Base-by-base conservation (phyloP, 495 filamentous ascomycete genomes). In the Penicillium silybi region DNA sequence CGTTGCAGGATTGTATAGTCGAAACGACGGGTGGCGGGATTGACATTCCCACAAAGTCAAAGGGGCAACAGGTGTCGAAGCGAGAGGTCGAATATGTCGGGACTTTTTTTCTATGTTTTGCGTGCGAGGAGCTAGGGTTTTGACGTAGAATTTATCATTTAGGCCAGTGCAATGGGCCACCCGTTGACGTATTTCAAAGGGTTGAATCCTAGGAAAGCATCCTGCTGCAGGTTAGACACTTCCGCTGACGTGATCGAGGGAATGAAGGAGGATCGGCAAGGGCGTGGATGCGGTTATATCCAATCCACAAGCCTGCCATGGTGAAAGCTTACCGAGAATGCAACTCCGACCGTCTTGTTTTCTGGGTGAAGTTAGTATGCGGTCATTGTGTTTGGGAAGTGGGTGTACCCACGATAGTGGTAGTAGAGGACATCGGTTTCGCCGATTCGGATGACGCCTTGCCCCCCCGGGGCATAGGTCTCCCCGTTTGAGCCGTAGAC, bases 401-500 rank as follows among this genome's bases (percentile, higher is more conserved):
- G 10, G 6, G 19, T 17, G 15, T 23, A 66, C 72, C 55, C 49
- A 76, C 72, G 59, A 41, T 77, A 77, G 48, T 78, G 75, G 48
- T 77, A 78, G 50, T 75, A 79, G 7, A 78, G 62, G 15, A 75
- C 58, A 42, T 77, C 74, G 11, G 46, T 59, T 1, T 56, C 58
- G 16, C 61, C 67, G 23, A 62, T 64, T 16, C 57, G 61, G 25
- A 79, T 46, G 8, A 75, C 63, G 4, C 68, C 75, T 52, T 74
- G 67, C 6, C 74, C 76, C 17, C 75, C 74, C 26, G 74, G 75
- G 4, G 72, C 75, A 59, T 76, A 77, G 19, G 75, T 68, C 13
- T 76, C 69, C 19, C 63, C 63, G n/a, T 70, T 74, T 2, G 74
- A 76, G 15, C 69, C 75, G 55, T 78, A 77, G 37, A 78, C 59